Evolutionary conservation across 192 early-diverging fungal genomes (phyloP), one percentile per base, ranked within the genome.

Genomic region (Coemansia sp.): DNA sequence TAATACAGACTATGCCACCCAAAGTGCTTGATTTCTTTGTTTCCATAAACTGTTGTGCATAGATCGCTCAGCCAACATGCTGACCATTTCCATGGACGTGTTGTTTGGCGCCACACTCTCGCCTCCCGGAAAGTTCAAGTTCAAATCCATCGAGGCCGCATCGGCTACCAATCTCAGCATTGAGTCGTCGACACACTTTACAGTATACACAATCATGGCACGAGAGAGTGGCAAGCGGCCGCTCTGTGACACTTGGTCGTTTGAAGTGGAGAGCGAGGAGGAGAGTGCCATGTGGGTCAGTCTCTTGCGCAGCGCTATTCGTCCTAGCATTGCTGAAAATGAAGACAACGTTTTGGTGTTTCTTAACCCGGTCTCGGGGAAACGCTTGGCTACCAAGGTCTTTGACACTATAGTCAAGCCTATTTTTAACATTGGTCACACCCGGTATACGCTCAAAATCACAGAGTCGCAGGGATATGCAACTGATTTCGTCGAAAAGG

Each of bases 321-420:
- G 54, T 20, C 60, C 62, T 43, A 54, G 33, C 17, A 24, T 8
- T 65, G 53, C 63, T 64, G 65, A 60, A 13, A 41, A 40, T 2
- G 45, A 54, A 6, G 40, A 49, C 14, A 64, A 60, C 27, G 66
- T 53, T 0, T 41, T 70, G 24, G 54, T 78, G 8, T 51, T 78
- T 39, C 22, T 72, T 7, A 78, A 78, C 46, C 75, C 75, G 7
- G 46, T 62, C 1, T 70, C 67, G 9, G 75, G 75, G 3, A 62
- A 61, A 28, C 67, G 56, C 48, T 67, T 64, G 49, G 60, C 64
- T 7, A 44, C 44, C 23, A 67, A 64, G 42, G 18, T 72, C 38
- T 78, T 72, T n/a, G 64, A 72, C 9, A 50, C 63, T 23, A 50
- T 71, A 22, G 75, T 72, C 41, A 72, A 64, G 54, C 75, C 75